Base-by-base conservation (phyloP, 78 protist genomes). In the Dictyostelium brefeldianum region DNA sequence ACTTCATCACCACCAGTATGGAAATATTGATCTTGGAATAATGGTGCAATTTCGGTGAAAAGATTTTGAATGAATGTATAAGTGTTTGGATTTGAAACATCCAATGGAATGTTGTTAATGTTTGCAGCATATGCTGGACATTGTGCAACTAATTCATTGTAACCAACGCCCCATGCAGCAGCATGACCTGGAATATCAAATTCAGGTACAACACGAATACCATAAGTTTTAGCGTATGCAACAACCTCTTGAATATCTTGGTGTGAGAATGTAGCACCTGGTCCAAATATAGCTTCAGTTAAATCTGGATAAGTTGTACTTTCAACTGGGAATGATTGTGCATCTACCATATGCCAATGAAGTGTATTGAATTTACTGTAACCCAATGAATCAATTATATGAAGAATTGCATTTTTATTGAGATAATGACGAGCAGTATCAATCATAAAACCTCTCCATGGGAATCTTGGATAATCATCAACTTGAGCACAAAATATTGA, bases 111-210 rank as follows among this genome's bases (percentile, higher is more conserved):
- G n/a, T 54, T 81, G 41, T 89, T 89, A 20, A 71, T 67, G 50
- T 81, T 89, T 15, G 65, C 81, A 41, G 80, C 71, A 65, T 89
- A 80, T 14, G 20, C 10, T 46, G 92, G 91, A 90, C 98, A 98
- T 85, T 50, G n/a, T 5, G 83, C 81, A 47, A 57, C 67, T 15
- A 97, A 56, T 22, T 96, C 82, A 57, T 98, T 97, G 78, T 96
- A 67, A 14, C 98, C 98, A 53, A 22, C 48, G 83, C 99, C 92
- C 99, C 97, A 97, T 20, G 95, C 5, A n/a, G 80, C 90, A 11
- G 98, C 78, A 93, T 98, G 99, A 22, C 98, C 99, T 6, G 99
- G 99, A 64, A 91, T 92, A 89, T 98, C 99, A 67, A 98, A 46
- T 50, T 97, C 98, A 12, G 94, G 83, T 9, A 97, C 53, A 5